Conservation (phyloP, 1,284 basidiomycete genomes). For the Caloboletus inedulis region DNA sequence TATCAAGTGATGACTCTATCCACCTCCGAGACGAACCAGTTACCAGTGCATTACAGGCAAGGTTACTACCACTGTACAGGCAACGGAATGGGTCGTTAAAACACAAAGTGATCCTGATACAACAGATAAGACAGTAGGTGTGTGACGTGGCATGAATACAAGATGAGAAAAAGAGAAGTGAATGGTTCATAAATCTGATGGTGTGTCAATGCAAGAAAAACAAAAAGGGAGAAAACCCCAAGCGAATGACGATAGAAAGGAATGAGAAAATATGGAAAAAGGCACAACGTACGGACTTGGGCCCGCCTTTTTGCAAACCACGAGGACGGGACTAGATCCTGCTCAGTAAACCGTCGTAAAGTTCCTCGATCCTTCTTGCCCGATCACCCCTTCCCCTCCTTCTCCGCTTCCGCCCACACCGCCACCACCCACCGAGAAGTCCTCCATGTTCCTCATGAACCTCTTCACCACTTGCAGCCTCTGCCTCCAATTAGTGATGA, state of each 20-base stretch:
- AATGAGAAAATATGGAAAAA: background rate
- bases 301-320: constrained; percentile 3
- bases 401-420: constrained; percentile 3
- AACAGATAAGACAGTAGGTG: constrained; percentile 8
- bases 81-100: background rate
- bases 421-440: constrained; percentile 10
- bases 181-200: background rate
- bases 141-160: constrained; percentile 19
- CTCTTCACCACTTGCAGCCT: constrained; percentile 78
- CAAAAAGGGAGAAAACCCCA: background rate
- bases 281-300: background rate
- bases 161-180: background rate
- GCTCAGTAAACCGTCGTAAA: constrained; percentile 42
- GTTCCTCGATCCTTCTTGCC: constrained; percentile 48
- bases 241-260: constrained; percentile 10
- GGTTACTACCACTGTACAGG: constrained; percentile 13
- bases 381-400: constrained; percentile 39
- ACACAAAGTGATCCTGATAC: constrained; percentile 11
- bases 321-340: background rate
- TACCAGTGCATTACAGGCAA: constrained; percentile 2
- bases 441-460: constrained; percentile 40
- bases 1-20: background rate
- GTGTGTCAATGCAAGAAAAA: constrained; percentile 14
- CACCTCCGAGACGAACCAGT: background rate
- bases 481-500: constrained; percentile 86